Conservation (phyloP, 176 grass and related monocot genomes). For the Chrysopogon serrulatus region DNA sequence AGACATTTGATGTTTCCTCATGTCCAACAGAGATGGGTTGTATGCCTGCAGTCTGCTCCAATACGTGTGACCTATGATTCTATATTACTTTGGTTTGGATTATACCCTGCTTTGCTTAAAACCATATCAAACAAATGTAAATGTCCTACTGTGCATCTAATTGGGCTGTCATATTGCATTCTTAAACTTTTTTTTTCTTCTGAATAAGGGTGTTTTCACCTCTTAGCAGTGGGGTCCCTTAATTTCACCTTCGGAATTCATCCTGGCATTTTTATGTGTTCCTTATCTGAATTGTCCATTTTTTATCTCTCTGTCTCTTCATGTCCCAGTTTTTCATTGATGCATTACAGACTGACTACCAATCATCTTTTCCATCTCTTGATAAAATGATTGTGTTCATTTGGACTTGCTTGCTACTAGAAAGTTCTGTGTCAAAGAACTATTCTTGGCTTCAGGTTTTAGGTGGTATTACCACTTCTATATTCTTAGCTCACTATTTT, state of each 20-base stretch:
- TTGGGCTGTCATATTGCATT: background rate
- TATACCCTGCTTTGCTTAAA: background rate
- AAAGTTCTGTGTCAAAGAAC: conserved; percentile 17
- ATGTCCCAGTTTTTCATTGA: background rate
- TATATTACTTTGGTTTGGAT: background rate
- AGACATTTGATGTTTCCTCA: background rate
- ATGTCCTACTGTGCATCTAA: background rate
- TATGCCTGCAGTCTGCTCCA: background rate
- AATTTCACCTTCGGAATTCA: background rate
- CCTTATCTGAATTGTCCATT: background rate
- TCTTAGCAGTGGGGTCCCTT: background rate
- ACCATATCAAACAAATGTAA: conserved; percentile 7
- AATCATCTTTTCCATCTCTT: background rate
- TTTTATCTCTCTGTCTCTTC: background rate
- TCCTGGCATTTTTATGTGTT: background rate
- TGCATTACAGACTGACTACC: background rate
- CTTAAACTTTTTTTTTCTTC: background rate
- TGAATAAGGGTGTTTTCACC: background rate
- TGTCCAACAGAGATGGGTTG: background rate
- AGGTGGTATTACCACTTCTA: background rate
- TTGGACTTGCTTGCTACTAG: background rate
- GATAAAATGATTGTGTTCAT: background rate
- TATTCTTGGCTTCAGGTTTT: background rate
- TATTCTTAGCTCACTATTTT: background rate
- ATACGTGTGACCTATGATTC: background rate